phyloP scores from a whole-genome alignment of 2,329 filamentous ascomycete species.

The Fusarium austroafricanum region DNA sequence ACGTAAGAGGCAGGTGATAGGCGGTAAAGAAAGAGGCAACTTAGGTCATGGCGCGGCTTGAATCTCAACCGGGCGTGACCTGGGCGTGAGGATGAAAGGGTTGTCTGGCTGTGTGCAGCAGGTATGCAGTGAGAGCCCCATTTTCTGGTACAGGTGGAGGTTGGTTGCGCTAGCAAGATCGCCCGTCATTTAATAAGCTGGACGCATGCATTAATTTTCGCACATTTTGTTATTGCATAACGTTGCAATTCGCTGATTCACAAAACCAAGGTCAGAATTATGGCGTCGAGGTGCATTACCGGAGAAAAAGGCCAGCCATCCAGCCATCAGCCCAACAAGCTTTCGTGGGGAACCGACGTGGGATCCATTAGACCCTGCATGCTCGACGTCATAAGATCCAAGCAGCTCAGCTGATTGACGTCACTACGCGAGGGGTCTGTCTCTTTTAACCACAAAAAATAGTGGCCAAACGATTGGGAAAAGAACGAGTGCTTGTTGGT shows the following conservation, averaged over 20 bases:
- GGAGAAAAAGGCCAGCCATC: conserved; percentile 21
- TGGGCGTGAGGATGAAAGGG: conserved; percentile 11
- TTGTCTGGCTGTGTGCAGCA: not conserved
- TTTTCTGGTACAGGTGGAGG: conserved; percentile 15
- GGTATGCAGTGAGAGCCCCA: not conserved
- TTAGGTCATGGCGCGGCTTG: conserved; percentile 7
- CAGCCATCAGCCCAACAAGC: conserved; percentile 17
- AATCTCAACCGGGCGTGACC: conserved; percentile 15
- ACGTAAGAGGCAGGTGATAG: conserved; percentile 17
- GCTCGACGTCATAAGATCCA: conserved; percentile 43
- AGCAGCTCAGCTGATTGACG: conserved; percentile 39
- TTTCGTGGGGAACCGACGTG: conserved; percentile 27
- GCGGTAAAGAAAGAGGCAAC: conserved; percentile 18
- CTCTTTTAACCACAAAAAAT: conserved; percentile 2
- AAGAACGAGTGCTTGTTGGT: not conserved
- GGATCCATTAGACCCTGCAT: conserved; percentile 40
- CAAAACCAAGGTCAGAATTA: conserved; percentile 25
- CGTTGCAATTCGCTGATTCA: conserved; percentile 18
- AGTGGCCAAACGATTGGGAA: not conserved
- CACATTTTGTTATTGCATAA: conserved; percentile 8
- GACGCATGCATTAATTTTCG: conserved; percentile 9
- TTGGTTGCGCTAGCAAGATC: conserved; percentile 18
- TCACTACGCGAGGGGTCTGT: conserved; percentile 25
- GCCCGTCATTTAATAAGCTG: conserved; percentile 20
- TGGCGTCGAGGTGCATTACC: conserved; percentile 43